phyloP scores from a whole-genome alignment of 2,329 filamentous ascomycete species.

The Scedosporium minutisporum region DNA sequence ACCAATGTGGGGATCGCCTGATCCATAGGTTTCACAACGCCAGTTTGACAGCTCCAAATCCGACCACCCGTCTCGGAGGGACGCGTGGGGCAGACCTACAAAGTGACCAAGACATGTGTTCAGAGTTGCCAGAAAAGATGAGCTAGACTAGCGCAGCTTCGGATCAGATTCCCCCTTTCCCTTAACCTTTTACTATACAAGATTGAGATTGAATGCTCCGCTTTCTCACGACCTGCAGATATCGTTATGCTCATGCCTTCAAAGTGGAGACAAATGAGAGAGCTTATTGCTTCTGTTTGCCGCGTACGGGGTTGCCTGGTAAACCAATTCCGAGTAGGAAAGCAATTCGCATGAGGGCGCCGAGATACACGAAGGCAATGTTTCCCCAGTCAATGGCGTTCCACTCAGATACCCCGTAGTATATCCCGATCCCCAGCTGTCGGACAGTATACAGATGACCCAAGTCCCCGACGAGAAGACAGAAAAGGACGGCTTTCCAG shows the following conservation, averaged over 20 bases:
- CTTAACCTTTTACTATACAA: not conserved
- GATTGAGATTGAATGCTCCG: not conserved
- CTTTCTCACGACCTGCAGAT: not conserved
- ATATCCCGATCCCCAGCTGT: slow-evolving; percentile 49
- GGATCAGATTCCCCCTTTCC: no score
- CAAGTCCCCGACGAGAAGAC: slow-evolving; percentile 63
- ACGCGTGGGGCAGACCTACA: not conserved
- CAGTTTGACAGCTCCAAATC: not conserved
- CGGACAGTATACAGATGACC: slow-evolving; percentile 63
- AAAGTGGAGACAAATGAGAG: not conserved
- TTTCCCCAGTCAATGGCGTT: slow-evolving; percentile 62
- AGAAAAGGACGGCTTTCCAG: slow-evolving; percentile 59
- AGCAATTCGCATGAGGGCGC: slow-evolving; percentile 47
- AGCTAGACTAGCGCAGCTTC: not conserved
- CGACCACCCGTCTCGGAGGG: not conserved
- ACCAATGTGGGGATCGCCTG: no score
- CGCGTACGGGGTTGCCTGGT: not conserved
- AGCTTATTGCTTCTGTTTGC: not conserved
- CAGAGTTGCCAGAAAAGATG: not conserved
- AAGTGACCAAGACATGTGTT: not conserved
- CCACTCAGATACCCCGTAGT: slow-evolving; percentile 53
- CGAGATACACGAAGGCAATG: slow-evolving; percentile 59
- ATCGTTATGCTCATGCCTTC: not conserved
- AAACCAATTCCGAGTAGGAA: slow-evolving; percentile 51
- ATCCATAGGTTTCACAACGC: no score